Conservation (phyloP, 2,329 filamentous ascomycete species). For the Chalara sp. region DNA sequence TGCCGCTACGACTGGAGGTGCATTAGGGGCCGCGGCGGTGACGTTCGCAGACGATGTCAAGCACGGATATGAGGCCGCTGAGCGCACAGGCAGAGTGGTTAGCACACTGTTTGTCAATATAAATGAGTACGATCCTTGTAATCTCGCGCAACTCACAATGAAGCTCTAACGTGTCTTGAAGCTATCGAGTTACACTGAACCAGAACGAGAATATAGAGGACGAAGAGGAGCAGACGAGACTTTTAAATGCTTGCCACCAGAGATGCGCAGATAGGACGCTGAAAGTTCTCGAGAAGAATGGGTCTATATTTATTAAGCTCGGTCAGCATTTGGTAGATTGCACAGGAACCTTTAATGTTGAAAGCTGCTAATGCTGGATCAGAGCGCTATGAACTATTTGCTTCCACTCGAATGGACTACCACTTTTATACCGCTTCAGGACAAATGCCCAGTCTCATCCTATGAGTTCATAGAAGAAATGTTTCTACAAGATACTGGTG, state of each 20-base stretch:
- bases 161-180: slow-evolving; percentile 30
- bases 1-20: slow-evolving; percentile 16
- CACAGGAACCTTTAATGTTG: neutral
- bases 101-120: slow-evolving; percentile 73
- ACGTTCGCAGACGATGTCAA: slow-evolving; percentile 65
- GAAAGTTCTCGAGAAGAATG: slow-evolving; percentile 85
- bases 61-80: slow-evolving; percentile 66
- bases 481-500: slow-evolving; percentile 78
- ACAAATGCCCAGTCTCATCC: slow-evolving; percentile 89
- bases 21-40: slow-evolving; percentile 26
- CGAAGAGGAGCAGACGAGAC: slow-evolving; percentile 55
- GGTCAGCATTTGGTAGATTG: slow-evolving; percentile 74
- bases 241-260: slow-evolving; percentile 80
- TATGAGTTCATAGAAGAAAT: slow-evolving; percentile 80
- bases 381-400: slow-evolving; percentile 93
- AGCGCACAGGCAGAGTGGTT: slow-evolving; percentile 74
- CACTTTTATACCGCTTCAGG: slow-evolving; percentile 93
- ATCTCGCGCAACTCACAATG: no score
- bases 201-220: slow-evolving; percentile 55
- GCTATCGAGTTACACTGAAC: slow-evolving; percentile 83
- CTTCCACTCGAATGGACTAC: slow-evolving; percentile 88
- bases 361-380: slow-evolving; percentile 16
- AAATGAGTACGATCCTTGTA: slow-evolving; percentile 61
- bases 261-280: slow-evolving; percentile 86
- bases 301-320: slow-evolving; percentile 96